Evolutionary conservation across 2,329 filamentous ascomycete species (phyloP).

Genomic region (Pyricularia pennisetigena): DNA sequence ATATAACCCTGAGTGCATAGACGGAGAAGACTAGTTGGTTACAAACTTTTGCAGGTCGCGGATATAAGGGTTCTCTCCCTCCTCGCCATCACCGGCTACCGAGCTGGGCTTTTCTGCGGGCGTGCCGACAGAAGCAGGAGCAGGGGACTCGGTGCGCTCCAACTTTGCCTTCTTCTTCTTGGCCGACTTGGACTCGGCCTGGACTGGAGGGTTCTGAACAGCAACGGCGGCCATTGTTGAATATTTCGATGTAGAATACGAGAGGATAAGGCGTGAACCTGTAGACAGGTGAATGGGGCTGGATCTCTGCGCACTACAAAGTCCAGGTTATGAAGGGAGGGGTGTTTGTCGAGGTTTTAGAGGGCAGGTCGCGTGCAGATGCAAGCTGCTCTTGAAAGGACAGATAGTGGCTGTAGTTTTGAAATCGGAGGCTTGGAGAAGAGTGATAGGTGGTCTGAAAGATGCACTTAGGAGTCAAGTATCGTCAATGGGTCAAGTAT

Average conservation of each 20-base stretch:
- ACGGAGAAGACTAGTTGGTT: slow-evolving; percentile 2
- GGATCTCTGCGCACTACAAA: neutral
- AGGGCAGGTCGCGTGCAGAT: neutral
- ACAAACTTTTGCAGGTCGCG: slow-evolving; percentile 84
- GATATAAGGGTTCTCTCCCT: slow-evolving; percentile 68
- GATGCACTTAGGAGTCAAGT: neutral
- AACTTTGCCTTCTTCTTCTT: slow-evolving; percentile 60
- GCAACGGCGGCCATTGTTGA: slow-evolving; percentile 53
- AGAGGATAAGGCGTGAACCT: neutral
- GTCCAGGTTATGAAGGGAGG: neutral
- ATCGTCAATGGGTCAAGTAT: neutral
- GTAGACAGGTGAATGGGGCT: slow-evolving; percentile 2
- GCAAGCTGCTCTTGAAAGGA: neutral
- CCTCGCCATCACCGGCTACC: slow-evolving; percentile 45
- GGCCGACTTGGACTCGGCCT: slow-evolving; percentile 53
- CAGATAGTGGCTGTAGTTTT: neutral
- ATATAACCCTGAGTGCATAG: neutral
- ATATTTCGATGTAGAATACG: neutral
- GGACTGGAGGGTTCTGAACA: slow-evolving; percentile 52
- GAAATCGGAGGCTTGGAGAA: neutral
- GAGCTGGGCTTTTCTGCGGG: slow-evolving; percentile 37
- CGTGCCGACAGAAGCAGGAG: slow-evolving; percentile 32
- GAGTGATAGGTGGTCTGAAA: neutral
- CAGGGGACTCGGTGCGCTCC: slow-evolving; percentile 44
- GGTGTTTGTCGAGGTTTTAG: neutral